These are phyloP conservation scores for Vigna hirtella DNA, from an alignment of 306 rosid genomes.

Conservation along the genomic window DNA sequence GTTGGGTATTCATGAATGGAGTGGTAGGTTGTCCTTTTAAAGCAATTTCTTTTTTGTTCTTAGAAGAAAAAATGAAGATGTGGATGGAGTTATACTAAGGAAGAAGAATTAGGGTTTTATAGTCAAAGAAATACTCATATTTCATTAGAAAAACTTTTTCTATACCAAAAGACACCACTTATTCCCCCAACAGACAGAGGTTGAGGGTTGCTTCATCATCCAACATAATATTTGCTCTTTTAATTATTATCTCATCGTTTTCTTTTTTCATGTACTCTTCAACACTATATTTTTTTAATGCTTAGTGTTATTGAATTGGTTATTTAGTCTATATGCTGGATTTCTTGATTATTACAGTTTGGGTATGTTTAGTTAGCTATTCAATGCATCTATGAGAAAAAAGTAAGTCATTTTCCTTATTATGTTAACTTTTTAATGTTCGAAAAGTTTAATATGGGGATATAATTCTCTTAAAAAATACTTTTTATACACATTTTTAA, in stretches of 20 bases:
- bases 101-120: constrained; percentile 45
- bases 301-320: too few relatives aligned
- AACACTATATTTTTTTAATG: background rate
- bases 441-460: too few relatives aligned
- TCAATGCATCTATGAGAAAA: too few relatives aligned
- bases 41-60: constrained; percentile 8
- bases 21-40: constrained; percentile 41
- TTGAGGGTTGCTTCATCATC: constrained; percentile 58
- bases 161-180: constrained; percentile 45
- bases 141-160: constrained; percentile 23
- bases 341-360: too few relatives aligned
- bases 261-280: background rate
- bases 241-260: constrained; percentile 16
- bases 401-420: too few relatives aligned
- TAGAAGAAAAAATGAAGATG: background rate
- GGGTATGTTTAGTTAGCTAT: too few relatives aligned
- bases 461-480: too few relatives aligned
- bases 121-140: constrained; percentile 46
- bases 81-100: background rate
- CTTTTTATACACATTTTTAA: too few relatives aligned
- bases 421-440: too few relatives aligned
- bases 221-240: constrained; percentile 56
- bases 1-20: constrained; percentile 45
- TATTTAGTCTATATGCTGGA: too few relatives aligned
- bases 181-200: constrained; percentile 55